A percentile compares a stretch with the other conserved stretches of the same genome.
These are phyloP conservation scores for Solanum tarapatanum DNA, from an alignment of 257 asterid species.

Conservation along the genomic window DNA sequence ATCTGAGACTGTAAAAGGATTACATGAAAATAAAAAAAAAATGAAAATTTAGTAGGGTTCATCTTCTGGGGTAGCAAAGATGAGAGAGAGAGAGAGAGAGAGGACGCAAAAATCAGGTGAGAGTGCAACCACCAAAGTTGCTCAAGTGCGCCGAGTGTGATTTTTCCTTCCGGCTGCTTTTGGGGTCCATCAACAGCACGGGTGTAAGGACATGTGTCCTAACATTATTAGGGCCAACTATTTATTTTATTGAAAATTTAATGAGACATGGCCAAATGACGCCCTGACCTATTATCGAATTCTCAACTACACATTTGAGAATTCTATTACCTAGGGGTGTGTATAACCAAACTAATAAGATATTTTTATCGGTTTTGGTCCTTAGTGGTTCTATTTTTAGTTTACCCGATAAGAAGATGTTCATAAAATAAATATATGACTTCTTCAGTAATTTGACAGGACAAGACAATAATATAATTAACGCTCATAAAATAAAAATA, in stretches of 20 bases:
- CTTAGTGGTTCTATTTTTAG: too few species aligned
- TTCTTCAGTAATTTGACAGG: too few species aligned
- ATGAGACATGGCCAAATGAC: not conserved
- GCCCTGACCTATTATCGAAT: too few species aligned
- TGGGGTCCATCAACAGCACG: not conserved
- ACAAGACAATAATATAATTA: too few species aligned
- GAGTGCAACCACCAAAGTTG: constrained; percentile 8
- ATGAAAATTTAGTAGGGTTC: constrained; percentile 6
- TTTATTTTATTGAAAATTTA: not conserved
- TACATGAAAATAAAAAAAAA: not conserved
- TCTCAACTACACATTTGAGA: too few species aligned
- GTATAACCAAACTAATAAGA: too few species aligned
- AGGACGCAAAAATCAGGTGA: constrained; percentile 6
- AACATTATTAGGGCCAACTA: not conserved
- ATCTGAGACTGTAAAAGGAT: not conserved
- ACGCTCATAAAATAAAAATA: too few species aligned
- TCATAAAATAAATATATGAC: too few species aligned
- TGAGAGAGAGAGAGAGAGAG: not conserved
- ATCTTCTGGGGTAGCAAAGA: constrained; percentile 1
- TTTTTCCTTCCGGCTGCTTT: not conserved
- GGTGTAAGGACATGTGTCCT: not conserved
- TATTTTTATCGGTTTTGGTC: too few species aligned
- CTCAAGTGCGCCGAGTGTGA: constrained; percentile 30
- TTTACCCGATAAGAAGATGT: too few species aligned
- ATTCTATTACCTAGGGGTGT: too few species aligned